These are phyloP conservation scores for Penicillium cinerascens DNA, from an alignment of 495 filamentous ascomycete genomes.

Conservation along the genomic window DNA sequence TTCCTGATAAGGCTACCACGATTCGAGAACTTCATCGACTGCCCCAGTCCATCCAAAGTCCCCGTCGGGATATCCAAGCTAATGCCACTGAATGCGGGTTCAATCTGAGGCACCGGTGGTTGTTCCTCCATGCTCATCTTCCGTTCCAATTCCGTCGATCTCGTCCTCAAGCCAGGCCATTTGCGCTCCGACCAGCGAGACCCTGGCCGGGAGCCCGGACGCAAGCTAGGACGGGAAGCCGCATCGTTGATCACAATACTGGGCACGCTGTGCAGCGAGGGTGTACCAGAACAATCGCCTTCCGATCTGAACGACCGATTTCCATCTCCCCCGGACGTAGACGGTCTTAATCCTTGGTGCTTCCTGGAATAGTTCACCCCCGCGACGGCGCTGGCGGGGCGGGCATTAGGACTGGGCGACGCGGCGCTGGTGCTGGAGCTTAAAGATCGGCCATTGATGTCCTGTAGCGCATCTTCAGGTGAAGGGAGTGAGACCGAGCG, in stretches of 20 bases:
- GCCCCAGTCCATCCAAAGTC: constrained; percentile 50
- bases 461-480: constrained; percentile 22
- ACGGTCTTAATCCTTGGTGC: constrained; percentile 13
- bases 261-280: constrained; percentile 39
- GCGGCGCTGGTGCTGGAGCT: constrained; percentile 29
- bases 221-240: constrained; percentile 34
- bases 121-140: constrained; percentile 26
- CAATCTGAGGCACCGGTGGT: constrained; percentile 34
- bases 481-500: constrained; percentile 31
- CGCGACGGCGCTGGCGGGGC: constrained; percentile 15
- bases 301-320: constrained; percentile 14
- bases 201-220: constrained; percentile 30
- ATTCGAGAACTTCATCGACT: constrained; percentile 56
- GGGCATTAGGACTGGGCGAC: constrained; percentile 18
- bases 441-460: constrained; percentile 27
- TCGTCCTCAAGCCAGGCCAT: constrained; percentile 38
- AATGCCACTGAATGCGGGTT: constrained; percentile 50
- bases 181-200: constrained; percentile 47
- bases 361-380: constrained; percentile 9
- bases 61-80: constrained; percentile 54
- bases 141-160: constrained; percentile 36
- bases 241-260: constrained; percentile 43
- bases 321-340: constrained; percentile 7
- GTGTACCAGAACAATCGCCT: constrained; percentile 13
- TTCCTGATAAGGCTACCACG: constrained; percentile 46